Base-by-base conservation (phyloP, 2,329 filamentous ascomycete genomes). In the Biscogniauxia mediterranea region DNA sequence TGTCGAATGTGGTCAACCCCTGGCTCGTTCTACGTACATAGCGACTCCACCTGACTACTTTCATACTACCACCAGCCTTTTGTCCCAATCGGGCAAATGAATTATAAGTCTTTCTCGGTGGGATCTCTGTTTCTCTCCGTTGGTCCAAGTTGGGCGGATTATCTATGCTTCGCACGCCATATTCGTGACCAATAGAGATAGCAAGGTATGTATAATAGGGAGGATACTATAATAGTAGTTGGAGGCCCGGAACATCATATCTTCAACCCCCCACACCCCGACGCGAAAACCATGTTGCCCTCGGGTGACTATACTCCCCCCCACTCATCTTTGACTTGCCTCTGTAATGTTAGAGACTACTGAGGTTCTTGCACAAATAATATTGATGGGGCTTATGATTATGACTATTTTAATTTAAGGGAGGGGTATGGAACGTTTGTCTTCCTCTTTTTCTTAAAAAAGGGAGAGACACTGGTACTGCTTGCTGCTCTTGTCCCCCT, bases 1-100 rank as follows among this genome's bases (percentile, higher is more conserved):
- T 60, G 58, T 54, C 54, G 23, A 57, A 52, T 21, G 56, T 15
- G 38, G 1, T 46, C 38, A 3, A 15, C 38, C 38, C 38, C 38
- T 46, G 38, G 38, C 15, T 32, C 11, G 28, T 13, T 32, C 28
- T 32, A 32, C 28, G n/a, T n/a, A n/a, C n/a, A n/a, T n/a, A n/a
- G n/a, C 63, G 63, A 63, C 65, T 54, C 58, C 59, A 60, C 53
- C 59, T 57, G 56, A 57, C 65, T 60, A 61, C 51, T 54, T 23
- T 23, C 28, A 46, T 3, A 46, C 38, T 9, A 46, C 38, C 21
- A 55, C 54, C 54, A 46, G 3, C 53, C 60, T 59, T 53, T 62
- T 58, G 57, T 61, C 61, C 52, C 54, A 60, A 64, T 64, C 15
- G 58, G 61, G 54, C 52, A 59, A 60, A 56, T 52, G 19, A 58